Percentiles rank a stretch among this genome's conserved stretches.
phyloP scores from a whole-genome alignment of 2,329 filamentous ascomycete genomes.

The Immersiporthe knoxdaviesiana region DNA sequence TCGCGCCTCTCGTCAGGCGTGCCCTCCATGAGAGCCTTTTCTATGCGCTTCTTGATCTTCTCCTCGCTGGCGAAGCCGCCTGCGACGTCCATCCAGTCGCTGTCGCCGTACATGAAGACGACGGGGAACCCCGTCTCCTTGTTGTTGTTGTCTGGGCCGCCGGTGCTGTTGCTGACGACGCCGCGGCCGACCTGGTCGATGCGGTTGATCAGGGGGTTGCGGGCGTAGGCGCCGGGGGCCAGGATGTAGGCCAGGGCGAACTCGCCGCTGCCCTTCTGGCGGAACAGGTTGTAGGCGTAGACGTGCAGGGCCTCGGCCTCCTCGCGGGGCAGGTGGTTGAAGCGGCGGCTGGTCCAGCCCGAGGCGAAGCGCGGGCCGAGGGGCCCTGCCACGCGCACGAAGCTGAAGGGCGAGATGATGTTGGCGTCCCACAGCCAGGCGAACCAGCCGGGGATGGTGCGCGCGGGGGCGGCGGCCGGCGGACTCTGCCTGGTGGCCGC shows the following conservation, averaged over 20 bases:
- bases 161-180: conserved; percentile 28
- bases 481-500: conserved; percentile 38
- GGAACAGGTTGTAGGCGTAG: conserved; percentile 93
- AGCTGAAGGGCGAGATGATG: conserved; percentile 81
- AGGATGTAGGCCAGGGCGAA: conserved; percentile 92
- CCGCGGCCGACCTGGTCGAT: conserved; percentile 89
- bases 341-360: conserved; percentile 91
- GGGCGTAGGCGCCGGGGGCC: conserved; percentile 89
- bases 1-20: conserved; percentile 67
- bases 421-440: conserved; percentile 97
- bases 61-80: conserved; percentile 81
- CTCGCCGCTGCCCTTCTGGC: conserved; percentile 88
- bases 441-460: conserved; percentile 80
- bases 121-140: conserved; percentile 74
- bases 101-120: conserved; percentile 94
- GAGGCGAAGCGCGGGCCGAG: conserved; percentile 90
- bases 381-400: conserved; percentile 86
- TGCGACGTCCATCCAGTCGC: conserved; percentile 97
- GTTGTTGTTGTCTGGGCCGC: conserved; percentile 36
- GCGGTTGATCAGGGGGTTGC: conserved; percentile 81
- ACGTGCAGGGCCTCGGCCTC: conserved; percentile 87
- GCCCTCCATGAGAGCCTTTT: conserved; percentile 61
- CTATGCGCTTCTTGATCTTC: conserved; percentile 72
- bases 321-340: conserved; percentile 79
- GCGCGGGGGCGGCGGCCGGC: conserved; percentile 41